Percentiles rank a stretch among this genome's conserved stretches.
These are phyloP conservation scores for Starmerella etchellsii DNA, from an alignment of 805 yeast species.

Conservation along the genomic window DNA sequence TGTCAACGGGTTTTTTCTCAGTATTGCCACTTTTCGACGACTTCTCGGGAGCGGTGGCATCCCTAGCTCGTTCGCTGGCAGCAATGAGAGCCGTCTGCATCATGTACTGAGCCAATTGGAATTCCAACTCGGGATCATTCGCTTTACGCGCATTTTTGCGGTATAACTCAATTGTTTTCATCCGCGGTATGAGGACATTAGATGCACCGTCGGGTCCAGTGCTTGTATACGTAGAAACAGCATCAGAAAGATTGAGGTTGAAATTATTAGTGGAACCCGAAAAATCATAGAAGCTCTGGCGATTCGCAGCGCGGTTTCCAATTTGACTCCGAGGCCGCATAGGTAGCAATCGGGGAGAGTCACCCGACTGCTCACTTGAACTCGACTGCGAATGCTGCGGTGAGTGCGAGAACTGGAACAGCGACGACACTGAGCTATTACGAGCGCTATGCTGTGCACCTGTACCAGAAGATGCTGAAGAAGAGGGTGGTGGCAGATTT, in stretches of 20 bases:
- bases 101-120: conserved; percentile 84
- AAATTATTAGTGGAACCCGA: not conserved
- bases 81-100: conserved; percentile 59
- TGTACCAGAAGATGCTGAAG: no score
- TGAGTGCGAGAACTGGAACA: not conserved
- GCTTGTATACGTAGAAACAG: not conserved
- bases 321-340: not conserved
- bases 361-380: conserved; percentile 1
- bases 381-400: not conserved
- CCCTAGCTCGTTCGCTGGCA: not conserved
- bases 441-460: not conserved
- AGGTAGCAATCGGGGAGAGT: not conserved
- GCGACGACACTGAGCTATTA: not conserved
- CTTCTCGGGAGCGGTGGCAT: not conserved
- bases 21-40: not conserved
- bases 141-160: conserved; percentile 72
- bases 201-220: conserved; percentile 9
- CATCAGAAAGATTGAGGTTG: conserved; percentile 5
- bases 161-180: conserved; percentile 77
- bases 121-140: conserved; percentile 74
- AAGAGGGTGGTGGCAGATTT: no score
- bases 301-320: conserved; percentile 3
- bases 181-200: conserved; percentile 47
- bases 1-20: not conserved
- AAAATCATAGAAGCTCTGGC: conserved; percentile 14